phyloP scores from a whole-genome alignment of 352 stramenopile genomes.

The Blastocystis hominis region DNA sequence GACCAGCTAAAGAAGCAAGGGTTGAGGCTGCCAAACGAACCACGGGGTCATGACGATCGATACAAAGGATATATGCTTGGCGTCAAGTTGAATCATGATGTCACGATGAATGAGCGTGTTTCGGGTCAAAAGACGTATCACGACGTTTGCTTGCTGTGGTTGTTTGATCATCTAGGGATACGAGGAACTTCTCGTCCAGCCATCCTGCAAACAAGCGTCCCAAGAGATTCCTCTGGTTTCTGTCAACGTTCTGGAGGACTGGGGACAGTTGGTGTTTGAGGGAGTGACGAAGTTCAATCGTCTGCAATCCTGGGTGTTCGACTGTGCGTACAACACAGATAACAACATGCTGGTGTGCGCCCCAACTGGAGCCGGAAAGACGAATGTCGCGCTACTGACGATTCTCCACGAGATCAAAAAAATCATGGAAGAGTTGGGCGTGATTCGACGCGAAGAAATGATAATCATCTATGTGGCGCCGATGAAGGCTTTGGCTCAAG shows the following conservation, averaged over 20 bases:
- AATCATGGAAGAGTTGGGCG: slow-evolving; percentile 64
- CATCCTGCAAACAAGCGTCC: not conserved
- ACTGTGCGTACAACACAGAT: slow-evolving; percentile 83
- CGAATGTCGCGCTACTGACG: slow-evolving; percentile 94
- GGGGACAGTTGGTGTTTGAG: slow-evolving; percentile 66
- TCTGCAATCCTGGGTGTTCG: slow-evolving; percentile 92
- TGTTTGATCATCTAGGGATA: slow-evolving; percentile 1
- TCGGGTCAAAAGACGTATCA: slow-evolving; percentile 26
- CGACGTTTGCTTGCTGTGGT: not conserved
- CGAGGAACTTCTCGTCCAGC: slow-evolving; percentile 40
- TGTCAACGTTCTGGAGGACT: slow-evolving; percentile 64
- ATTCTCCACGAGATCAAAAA: slow-evolving; percentile 81
- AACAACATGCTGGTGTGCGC: slow-evolving; percentile 91
- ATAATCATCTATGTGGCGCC: slow-evolving; percentile 91
- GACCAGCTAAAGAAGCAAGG: slow-evolving; percentile 27
- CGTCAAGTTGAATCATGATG: slow-evolving; percentile 28
- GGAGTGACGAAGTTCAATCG: slow-evolving; percentile 81
- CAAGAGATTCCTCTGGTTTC: slow-evolving; percentile 59
- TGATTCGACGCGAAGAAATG: slow-evolving; percentile 68
- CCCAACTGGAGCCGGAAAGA: slow-evolving; percentile 87
- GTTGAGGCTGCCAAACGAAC: not conserved
- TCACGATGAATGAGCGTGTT: slow-evolving; percentile 14
- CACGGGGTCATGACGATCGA: not conserved
- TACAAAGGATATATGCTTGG: slow-evolving; percentile 23
- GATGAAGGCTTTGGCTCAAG: slow-evolving; percentile 93